A percentile compares a stretch with the other conserved stretches of the same genome.
Evolutionary conservation across 2,329 filamentous ascomycete species (phyloP).

Genomic region (Fusarium metavorans): DNA sequence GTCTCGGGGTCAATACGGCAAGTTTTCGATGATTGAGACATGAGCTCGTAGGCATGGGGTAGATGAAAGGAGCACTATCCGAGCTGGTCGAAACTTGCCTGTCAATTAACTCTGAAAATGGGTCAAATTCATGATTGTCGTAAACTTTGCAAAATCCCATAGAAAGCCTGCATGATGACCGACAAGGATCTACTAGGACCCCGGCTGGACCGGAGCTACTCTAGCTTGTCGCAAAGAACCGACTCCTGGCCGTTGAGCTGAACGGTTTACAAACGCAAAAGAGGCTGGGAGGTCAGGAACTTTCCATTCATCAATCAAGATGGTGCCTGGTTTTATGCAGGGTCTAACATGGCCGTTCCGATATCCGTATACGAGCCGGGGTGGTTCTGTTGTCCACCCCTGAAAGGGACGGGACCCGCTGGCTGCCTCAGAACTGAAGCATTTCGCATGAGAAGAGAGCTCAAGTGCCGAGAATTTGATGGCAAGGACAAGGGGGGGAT

Average conservation of each 20-base stretch:
- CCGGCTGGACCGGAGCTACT: neutral
- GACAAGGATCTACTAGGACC: constrained; percentile 12
- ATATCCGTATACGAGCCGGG: constrained; percentile 26
- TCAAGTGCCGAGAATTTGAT: neutral
- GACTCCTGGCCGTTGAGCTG: constrained; percentile 1
- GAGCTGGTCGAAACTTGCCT: neutral
- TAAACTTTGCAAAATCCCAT: constrained; percentile 5
- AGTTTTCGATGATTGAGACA: neutral
- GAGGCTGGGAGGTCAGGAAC: constrained; percentile 17
- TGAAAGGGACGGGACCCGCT: constrained; percentile 24
- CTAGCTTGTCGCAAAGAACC: constrained; percentile 17
- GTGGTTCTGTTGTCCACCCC: constrained; percentile 16
- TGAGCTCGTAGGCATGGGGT: neutral
- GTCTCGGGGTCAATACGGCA: neutral
- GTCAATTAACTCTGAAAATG: neutral
- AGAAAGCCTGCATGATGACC: neutral
- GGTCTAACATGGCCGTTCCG: constrained; percentile 14
- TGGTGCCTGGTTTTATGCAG: constrained; percentile 29
- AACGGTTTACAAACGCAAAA: neutral
- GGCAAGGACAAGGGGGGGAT: neutral
- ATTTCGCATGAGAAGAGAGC: neutral
- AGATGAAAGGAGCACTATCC: neutral
- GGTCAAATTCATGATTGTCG: neutral
- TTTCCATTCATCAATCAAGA: constrained; percentile 7
- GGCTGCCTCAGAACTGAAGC: neutral